Percentiles rank a stretch among this genome's conserved stretches.
Evolutionary conservation across 192 early-diverging fungal genomes (phyloP).

Genomic region (Coemansia sp.): DNA sequence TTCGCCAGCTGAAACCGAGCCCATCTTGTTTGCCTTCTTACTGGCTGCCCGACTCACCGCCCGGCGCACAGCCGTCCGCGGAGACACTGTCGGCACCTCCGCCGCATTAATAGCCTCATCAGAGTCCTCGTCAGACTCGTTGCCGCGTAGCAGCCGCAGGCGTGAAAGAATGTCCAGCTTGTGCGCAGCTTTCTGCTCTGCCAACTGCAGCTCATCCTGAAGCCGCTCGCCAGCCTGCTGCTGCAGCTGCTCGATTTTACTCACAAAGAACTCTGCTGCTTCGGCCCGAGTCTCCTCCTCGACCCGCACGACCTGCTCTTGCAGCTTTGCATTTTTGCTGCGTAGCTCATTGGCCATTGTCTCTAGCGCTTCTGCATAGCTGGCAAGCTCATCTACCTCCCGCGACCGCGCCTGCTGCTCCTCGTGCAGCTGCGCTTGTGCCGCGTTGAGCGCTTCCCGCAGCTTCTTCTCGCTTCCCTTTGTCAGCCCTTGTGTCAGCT

Average conservation of each 20-base stretch:
- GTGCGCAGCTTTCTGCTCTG: conserved; percentile 38
- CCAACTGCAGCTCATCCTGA: conserved; percentile 33
- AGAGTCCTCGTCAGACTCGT: conserved; percentile 12
- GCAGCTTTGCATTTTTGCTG: conserved; percentile 45
- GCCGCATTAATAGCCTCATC: conserved; percentile 21
- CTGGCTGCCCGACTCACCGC: conserved; percentile 46
- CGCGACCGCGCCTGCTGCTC: conserved; percentile 1
- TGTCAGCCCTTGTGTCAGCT: conserved; percentile 14
- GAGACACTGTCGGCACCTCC: conserved; percentile 46
- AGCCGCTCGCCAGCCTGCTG: conserved; percentile 39
- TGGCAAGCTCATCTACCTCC: conserved; percentile 44
- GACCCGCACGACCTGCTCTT: conserved; percentile 54
- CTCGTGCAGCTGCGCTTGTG: conserved; percentile 20
- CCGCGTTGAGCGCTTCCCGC: conserved; percentile 28
- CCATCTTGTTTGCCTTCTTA: conserved; percentile 44
- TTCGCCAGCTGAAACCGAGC: conserved; percentile 48
- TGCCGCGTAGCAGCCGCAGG: conserved; percentile 12
- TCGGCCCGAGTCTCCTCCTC: conserved; percentile 59
- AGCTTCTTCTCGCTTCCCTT: conserved; percentile 27
- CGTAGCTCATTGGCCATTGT: conserved; percentile 16
- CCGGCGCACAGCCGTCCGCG: conserved; percentile 32
- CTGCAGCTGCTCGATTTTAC: conserved; percentile 52
- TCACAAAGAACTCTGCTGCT: conserved; percentile 48
- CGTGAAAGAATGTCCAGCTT: conserved; percentile 54
- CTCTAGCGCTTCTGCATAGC: conserved; percentile 34